These are phyloP conservation scores for Cunninghamia lanceolata DNA, from an alignment of 75 land plant genomes.

Conservation along the genomic window DNA sequence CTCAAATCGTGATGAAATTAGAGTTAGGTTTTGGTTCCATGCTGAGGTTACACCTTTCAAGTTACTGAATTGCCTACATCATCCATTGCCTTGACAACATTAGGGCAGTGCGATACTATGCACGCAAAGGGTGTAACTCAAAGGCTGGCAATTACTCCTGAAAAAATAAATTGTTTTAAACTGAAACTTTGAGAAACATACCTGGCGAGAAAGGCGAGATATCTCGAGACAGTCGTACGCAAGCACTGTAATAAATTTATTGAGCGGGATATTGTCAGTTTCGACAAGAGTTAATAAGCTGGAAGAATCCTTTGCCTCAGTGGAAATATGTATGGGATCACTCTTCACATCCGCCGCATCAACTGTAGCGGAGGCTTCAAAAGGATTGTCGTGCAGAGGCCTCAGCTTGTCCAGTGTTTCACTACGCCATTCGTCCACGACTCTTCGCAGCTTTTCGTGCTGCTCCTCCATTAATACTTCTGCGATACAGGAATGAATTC, in stretches of 20 bases:
- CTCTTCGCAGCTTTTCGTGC: conserved; percentile 46
- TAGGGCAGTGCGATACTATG: neutral
- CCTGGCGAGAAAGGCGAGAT: conserved; percentile 19
- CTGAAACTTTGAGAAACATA: neutral
- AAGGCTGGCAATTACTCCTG: neutral
- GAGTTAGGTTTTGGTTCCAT: neutral
- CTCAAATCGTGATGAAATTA: neutral
- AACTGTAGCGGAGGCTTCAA: conserved; percentile 6
- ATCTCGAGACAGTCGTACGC: conserved; percentile 39
- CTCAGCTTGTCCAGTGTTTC: conserved; percentile 10
- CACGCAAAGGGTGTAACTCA: neutral
- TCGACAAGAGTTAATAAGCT: conserved; percentile 18
- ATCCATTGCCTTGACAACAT: neutral
- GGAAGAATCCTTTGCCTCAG: conserved; percentile 16
- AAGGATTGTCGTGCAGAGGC: conserved; percentile 14
- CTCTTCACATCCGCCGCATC: conserved; percentile 10
- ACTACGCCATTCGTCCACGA: conserved; percentile 48
- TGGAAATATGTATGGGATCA: conserved; percentile 28
- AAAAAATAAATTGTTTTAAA: neutral
- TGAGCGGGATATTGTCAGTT: conserved; percentile 30
- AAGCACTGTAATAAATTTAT: conserved; percentile 38
- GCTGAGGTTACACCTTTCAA: neutral
- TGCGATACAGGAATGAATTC: neutral
- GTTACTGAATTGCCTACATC: neutral
- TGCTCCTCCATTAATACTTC: conserved; percentile 22